Evolutionary conservation across 2,329 filamentous ascomycete species (phyloP), one percentile per base, ranked within the genome.

Genomic region (Conoideocrella luteorostrata): DNA sequence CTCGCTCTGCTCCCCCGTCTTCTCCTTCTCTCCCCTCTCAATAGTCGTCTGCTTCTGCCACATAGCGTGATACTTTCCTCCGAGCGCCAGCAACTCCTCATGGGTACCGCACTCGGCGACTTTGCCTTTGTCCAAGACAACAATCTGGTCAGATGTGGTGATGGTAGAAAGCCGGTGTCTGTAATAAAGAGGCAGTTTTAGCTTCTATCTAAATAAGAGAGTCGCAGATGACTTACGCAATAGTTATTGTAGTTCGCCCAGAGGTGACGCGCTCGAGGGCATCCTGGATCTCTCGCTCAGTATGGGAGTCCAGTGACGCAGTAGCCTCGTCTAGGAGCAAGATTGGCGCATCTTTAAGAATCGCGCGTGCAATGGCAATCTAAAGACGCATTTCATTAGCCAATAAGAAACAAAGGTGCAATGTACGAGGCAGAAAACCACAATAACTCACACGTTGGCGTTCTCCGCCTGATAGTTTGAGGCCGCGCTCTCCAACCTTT

Each of bases 341-440:
- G 33, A 64, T 56, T 1, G 48, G 50, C 12, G 57, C 54, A 21
- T 57, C 40, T 23, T 51, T 50, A 9, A 62, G 47, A 22, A 62
- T 51, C 5, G 58, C 63, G 5, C 70, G 60, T 13, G 71, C 70
- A 45, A 73, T 71, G 2, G 69, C 70, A 37, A 37, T 21, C 32
- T 35, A 35, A 35, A 17, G 74, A 52, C 84, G 81, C 5, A 83
- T 62, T 56, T 84, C 80, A 20, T 80, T 80, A 2, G 80, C 81
- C 5, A 79, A 84, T 2, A 84, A 63, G 32, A 18, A 35, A 35
- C 32, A n/a, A 21, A 17, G 17, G 4, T 20, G n/a, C 28, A 15
- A 21, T 3, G 10, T 17, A 21, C 28, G 17, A 26, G 7, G 15
- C 12, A n/a, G 23, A 21, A 32, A 15, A n/a, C n/a, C 23, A 21